Evolutionary conservation across 192 early-diverging fungal species (phyloP).

Genomic region (Coemansia sp.): DNA sequence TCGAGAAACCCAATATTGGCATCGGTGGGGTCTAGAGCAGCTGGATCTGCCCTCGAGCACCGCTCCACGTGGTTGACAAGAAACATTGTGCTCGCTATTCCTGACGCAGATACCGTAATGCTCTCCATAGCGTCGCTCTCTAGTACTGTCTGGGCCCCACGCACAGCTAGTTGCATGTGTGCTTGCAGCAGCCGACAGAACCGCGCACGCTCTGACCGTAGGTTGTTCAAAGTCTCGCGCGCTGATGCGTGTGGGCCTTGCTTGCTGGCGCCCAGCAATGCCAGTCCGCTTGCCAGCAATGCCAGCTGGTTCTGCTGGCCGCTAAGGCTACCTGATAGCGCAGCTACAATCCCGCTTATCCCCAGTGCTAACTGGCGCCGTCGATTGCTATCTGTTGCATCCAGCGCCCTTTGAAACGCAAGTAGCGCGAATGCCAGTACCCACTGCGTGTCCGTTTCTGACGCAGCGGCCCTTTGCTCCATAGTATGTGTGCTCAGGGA

Average conservation of each 20-base stretch:
- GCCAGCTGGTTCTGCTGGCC: neutral
- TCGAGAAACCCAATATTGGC: conserved; percentile 8
- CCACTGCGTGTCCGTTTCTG: too few relatives aligned
- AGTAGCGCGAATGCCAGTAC: too few relatives aligned
- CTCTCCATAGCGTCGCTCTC: conserved; percentile 23
- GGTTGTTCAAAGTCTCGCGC: conserved; percentile 2
- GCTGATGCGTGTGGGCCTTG: neutral
- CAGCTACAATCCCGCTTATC: too few relatives aligned
- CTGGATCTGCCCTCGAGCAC: neutral
- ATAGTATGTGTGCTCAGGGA: too few relatives aligned
- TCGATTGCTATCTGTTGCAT: too few relatives aligned
- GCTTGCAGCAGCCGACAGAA: conserved; percentile 28
- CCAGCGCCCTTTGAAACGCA: too few relatives aligned
- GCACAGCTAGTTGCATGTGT: conserved; percentile 29
- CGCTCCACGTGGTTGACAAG: conserved; percentile 29
- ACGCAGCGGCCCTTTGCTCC: too few relatives aligned
- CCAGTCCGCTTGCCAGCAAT: conserved; percentile 1
- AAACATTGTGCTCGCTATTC: conserved; percentile 18
- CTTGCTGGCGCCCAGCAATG: neutral
- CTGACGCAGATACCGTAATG: conserved; percentile 22
- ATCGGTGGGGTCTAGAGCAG: neutral
- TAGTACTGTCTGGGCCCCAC: neutral
- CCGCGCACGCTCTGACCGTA: conserved; percentile 29
- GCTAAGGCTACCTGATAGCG: too few relatives aligned
- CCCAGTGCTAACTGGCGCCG: too few relatives aligned